These are phyloP conservation scores for Plasmopara halstedii DNA, from an alignment of 352 stramenopile genomes.

Conservation along the genomic window DNA sequence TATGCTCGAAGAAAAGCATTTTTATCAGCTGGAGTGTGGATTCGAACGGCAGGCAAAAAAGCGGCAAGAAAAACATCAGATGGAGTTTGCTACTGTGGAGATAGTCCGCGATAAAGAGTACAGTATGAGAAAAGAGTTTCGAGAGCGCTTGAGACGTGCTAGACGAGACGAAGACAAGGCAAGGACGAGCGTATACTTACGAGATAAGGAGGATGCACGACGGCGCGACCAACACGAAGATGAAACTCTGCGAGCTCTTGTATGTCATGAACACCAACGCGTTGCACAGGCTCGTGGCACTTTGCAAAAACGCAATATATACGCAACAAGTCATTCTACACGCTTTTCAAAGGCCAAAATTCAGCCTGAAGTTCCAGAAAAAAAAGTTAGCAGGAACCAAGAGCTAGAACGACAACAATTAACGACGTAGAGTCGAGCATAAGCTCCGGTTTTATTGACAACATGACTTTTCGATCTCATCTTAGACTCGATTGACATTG, in stretches of 20 bases:
- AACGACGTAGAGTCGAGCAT: no score
- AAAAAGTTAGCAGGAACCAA: no score
- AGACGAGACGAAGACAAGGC: constrained; percentile 14
- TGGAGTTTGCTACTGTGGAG: constrained; percentile 35
- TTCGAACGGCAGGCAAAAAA: constrained; percentile 46
- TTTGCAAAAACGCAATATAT: constrained; percentile 55
- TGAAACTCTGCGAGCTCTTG: constrained; percentile 46
- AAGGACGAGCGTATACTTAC: constrained; percentile 19
- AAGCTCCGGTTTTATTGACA: no score
- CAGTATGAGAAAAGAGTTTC: constrained; percentile 38
- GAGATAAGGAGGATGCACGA: constrained; percentile 31
- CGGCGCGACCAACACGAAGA: constrained; percentile 43
- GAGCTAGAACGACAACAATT: no score
- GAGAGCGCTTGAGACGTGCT: constrained; percentile 9
- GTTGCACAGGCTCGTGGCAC: constrained; percentile 47
- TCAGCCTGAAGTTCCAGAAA: no score
- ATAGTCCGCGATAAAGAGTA: constrained; percentile 29
- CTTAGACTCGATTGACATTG: no score
- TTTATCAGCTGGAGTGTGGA: constrained; percentile 64
- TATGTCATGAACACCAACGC: constrained; percentile 54
- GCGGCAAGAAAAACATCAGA: constrained; percentile 43
- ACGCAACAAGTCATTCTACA: constrained; percentile 57
- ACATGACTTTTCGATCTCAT: no score
- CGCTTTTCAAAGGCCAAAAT: no score
- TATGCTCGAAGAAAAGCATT: constrained; percentile 77